These are phyloP conservation scores for Marasmius tenuissimus DNA, from an alignment of 1,284 basidiomycete genomes.

Conservation along the genomic window DNA sequence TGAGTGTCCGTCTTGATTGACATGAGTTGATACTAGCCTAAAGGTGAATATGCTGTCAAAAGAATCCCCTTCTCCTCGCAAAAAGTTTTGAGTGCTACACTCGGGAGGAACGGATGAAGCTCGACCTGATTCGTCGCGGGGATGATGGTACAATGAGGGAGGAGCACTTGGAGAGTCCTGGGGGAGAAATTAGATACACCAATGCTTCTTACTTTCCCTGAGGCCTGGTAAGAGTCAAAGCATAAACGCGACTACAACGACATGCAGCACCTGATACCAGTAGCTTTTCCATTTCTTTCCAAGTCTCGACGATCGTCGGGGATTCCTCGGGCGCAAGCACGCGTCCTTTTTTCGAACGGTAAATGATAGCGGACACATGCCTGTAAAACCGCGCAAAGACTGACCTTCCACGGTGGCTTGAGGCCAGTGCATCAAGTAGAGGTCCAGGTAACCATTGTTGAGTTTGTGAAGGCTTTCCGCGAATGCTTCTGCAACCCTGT, in stretches of 20 bases:
- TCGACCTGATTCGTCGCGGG: constrained; percentile 64
- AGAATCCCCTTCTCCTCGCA: constrained; percentile 61
- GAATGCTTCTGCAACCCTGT: constrained; percentile 49
- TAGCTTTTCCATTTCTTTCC: constrained; percentile 57
- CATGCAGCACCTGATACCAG: constrained; percentile 29
- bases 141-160: constrained; percentile 38
- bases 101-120: constrained; percentile 56
- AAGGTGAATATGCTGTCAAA: constrained; percentile 67
- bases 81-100: constrained; percentile 53
- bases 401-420: constrained; percentile 16
- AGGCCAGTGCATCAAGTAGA: constrained; percentile 74
- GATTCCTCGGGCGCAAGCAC: constrained; percentile 36
- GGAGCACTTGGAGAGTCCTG: constrained; percentile 43
- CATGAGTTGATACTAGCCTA: constrained; percentile 35
- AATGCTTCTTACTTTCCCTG: constrained; percentile 53
- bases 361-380: neutral
- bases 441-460: constrained; percentile 63
- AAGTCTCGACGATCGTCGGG: constrained; percentile 52
- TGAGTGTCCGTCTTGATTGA: neutral
- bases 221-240: neutral
- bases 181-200: constrained; percentile 73
- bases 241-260: neutral
- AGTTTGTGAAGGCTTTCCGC: constrained; percentile 58
- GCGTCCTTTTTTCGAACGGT: neutral
- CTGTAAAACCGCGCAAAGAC: neutral